Percentiles rank a stretch among this genome's conserved stretches.
These are phyloP conservation scores for Talaromyces sp. DNA, from an alignment of 2,329 filamentous ascomycete species.

Conservation along the genomic window DNA sequence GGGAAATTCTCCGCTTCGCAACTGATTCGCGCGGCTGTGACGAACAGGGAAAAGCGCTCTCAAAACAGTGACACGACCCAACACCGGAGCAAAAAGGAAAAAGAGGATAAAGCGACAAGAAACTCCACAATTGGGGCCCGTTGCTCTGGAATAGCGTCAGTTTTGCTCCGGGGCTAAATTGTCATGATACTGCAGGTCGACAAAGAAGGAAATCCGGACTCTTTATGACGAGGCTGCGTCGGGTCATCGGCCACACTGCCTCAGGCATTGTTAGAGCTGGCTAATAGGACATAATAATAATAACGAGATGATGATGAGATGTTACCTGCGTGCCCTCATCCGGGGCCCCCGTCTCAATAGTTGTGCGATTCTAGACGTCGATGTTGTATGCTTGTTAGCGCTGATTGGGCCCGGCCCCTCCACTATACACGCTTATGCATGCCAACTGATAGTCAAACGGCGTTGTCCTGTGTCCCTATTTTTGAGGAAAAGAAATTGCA, in stretches of 20 bases:
- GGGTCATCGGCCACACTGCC: background rate
- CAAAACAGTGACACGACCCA: background rate
- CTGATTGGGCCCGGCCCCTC: background rate
- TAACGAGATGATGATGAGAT: background rate
- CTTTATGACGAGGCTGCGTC: background rate
- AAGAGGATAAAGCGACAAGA: background rate
- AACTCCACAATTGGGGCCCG: background rate
- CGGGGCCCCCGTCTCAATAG: background rate
- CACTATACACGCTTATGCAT: conserved; percentile 11
- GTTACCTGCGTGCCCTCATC: background rate
- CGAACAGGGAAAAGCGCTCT: background rate
- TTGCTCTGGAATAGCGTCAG: background rate
- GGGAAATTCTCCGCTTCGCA: background rate
- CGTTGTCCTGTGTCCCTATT: conserved; percentile 7
- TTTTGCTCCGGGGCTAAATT: background rate
- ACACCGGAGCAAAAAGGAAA: background rate
- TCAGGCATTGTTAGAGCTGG: background rate
- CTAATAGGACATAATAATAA: no score
- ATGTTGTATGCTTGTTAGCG: background rate
- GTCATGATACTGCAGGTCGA: background rate
- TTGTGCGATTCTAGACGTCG: background rate
- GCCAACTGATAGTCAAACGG: conserved; percentile 12
- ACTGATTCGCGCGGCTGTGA: background rate
- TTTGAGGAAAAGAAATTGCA: conserved; percentile 8
- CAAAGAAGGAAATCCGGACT: background rate